Evolutionary conservation across 2,329 filamentous ascomycete species (phyloP), one percentile per base, ranked within the genome.

Genomic region (Botrytis porri): DNA sequence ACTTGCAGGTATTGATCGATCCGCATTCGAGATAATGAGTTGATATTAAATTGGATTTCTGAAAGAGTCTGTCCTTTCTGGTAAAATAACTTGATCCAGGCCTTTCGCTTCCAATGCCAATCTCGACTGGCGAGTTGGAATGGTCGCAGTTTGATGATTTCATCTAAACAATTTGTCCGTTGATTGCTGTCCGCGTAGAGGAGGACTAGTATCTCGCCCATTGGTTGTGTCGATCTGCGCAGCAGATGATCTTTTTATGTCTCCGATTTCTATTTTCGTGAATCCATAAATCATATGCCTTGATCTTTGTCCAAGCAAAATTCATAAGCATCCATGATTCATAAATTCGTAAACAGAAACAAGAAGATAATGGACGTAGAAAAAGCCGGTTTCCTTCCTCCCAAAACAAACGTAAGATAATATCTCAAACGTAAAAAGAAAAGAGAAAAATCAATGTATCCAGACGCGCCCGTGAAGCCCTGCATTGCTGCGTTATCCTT

Each of bases 401-500:
- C 65, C 32, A 60, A 45, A 45, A 59, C 70, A 57, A 63, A 70
- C 32, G 61, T 39, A 43, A 69, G 45, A 69, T 62, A 57, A 69
- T 62, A 70, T 70, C 66, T 70, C 51, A 22, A 77, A 78, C 66
- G 73, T 74, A 77, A 76, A 74, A 74, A 74, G 62, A 78, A 78
- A 78, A 5, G 9, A n/a, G 8, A 78, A 77, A 75, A 77, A 78
- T 74, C 64, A 76, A 74, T 71, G 61, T 77, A 78, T 77, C 79
- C 79, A 79, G 78, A 79, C 82, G 82, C 82, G 82, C 83, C 84
- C 70, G 82, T 51, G 37, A 61, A 84, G 82, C 82, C 82, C 83
- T 88, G 88, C 88, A 89, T 89, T 88, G 88, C 88, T 89, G 88
- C 88, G 84, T 86, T 80, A 86, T 87, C 84, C 88, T 86, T 88